Evolutionary conservation across 768 basidiomycete genomes (phyloP), one percentile per base, ranked within the genome.

Genomic region (Suillus subalutaceus): DNA sequence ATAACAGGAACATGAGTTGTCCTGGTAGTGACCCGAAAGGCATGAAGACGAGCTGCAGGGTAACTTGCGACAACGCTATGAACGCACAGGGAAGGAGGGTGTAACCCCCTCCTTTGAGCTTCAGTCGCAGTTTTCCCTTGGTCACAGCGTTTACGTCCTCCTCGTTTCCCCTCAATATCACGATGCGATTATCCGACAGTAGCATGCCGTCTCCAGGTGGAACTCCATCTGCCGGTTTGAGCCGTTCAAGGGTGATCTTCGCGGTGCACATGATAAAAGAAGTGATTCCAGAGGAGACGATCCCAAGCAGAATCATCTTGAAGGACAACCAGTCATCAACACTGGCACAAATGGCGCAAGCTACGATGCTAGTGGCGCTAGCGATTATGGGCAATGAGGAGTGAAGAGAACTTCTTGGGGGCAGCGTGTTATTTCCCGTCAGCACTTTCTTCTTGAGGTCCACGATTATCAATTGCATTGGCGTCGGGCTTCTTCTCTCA

Each of bases 1-100:
- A 73, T 18, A 66, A 60, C 30, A 79, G 64, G 62, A 80, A 79
- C 75, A 80, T 71, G 65, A 77, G 58, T 63, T 80, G 79, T 9
- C 79, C 78, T 15, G 79, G 73, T 12, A 77, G 70, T 2, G 63
- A 63, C 13, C 73, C 74, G 64, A 76, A 78, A 2, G 79, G 76
- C 32, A 79, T 70, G 41, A 78, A 70, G 50, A 78, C 50, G 18
- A 79, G 70, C 41, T 79, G 79, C 9, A 64, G 37, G n/a, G 78
- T 35, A 70, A 70, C 75, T 46, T 79, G 75, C 41, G 4, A 43
- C 7, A 30, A 32, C 6, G 30, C 59, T 20, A 60, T 30, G 18
- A 32, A 43, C 3, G 30, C 59, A 18, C 59, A 43, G 15, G 41
- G 18, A 60, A 43, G 59, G 41, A 60, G 26, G 6, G 41, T 32